Percentiles rank a stretch among this genome's conserved stretches.
phyloP scores from a whole-genome alignment of 441 rosid species.

The Omphalea diandra region DNA sequence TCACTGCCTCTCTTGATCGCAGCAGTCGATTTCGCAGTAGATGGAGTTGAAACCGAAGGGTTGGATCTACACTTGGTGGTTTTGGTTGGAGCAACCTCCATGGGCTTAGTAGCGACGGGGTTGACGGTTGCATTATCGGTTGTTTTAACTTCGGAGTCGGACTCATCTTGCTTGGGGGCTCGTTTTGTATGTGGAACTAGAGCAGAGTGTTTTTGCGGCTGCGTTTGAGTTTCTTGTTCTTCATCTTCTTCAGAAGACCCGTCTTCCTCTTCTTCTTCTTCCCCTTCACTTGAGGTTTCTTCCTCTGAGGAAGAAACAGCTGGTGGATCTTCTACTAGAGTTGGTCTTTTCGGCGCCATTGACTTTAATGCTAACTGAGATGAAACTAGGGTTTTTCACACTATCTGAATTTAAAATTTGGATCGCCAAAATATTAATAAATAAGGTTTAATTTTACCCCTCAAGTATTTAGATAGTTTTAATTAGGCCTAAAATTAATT shows the following conservation, averaged over 20 bases:
- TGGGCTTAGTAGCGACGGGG: conserved; percentile 27
- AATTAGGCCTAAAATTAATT: no score
- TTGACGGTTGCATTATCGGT: conserved; percentile 15
- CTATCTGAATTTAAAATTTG: no score
- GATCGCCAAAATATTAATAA: no score
- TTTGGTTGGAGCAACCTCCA: no score
- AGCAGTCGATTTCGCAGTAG: conserved; percentile 22
- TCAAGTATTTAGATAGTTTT: no score
- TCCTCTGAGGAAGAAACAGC: conserved; percentile 43
- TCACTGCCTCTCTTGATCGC: conserved; percentile 24
- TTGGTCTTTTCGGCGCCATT: conserved; percentile 27
- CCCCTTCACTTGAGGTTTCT: conserved; percentile 24
- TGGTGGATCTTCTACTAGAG: conserved; percentile 40
- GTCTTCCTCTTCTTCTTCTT: conserved; percentile 15
- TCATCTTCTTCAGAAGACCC: conserved; percentile 13
- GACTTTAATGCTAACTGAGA: neutral
- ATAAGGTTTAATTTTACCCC: no score
- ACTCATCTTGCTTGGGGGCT: conserved; percentile 8
- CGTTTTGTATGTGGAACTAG: conserved; percentile 7
- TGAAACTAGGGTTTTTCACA: neutral
- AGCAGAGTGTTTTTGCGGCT: conserved; percentile 5
- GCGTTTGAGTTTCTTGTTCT: neutral
- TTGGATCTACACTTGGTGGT: conserved; percentile 18
- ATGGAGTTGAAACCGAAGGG: conserved; percentile 1
- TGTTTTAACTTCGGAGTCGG: conserved; percentile 29